phyloP scores from a whole-genome alignment of 2,329 filamentous ascomycete species.

The Drechmeria coniospora region DNA sequence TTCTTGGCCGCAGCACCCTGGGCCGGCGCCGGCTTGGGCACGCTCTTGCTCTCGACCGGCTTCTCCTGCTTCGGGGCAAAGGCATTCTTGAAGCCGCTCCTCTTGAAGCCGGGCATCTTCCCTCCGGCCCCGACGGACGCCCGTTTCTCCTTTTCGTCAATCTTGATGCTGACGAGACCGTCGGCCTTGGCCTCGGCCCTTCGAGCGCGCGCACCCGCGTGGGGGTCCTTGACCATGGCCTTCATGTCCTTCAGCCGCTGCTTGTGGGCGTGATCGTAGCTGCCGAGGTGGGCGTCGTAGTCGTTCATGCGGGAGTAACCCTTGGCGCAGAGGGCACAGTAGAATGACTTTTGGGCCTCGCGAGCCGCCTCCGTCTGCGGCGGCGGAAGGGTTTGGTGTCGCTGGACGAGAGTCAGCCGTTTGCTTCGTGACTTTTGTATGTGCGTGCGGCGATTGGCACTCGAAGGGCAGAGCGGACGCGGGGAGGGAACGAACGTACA shows the following conservation, averaged over 20 bases:
- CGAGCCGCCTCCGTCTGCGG: constrained; percentile 50
- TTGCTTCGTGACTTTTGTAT: no score
- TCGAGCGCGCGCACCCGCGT: constrained; percentile 47
- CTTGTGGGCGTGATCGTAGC: constrained; percentile 91
- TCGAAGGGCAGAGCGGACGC: constrained; percentile 25
- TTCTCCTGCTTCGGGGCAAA: constrained; percentile 39
- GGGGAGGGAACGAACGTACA: no score
- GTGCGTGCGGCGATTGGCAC: constrained; percentile 34
- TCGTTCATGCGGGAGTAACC: constrained; percentile 92
- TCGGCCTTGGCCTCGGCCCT: constrained; percentile 57
- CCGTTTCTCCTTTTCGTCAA: constrained; percentile 22
- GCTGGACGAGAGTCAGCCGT: constrained; percentile 18
- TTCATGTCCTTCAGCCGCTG: constrained; percentile 83
- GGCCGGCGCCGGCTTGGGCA: not conserved
- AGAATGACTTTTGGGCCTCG: constrained; percentile 66
- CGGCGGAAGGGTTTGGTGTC: constrained; percentile 41
- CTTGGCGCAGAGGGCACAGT: constrained; percentile 79
- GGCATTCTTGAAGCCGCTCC: constrained; percentile 68
- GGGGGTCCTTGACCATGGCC: constrained; percentile 60
- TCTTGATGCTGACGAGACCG: constrained; percentile 52
- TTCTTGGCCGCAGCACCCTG: constrained; percentile 12
- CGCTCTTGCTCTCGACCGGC: not conserved
- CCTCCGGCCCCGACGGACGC: no score
- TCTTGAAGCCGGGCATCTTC: constrained; percentile 65
- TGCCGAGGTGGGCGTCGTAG: constrained; percentile 85